Evolutionary conservation across 2,329 filamentous ascomycete genomes (phyloP).

Genomic region (Alternaria ventricosa): DNA sequence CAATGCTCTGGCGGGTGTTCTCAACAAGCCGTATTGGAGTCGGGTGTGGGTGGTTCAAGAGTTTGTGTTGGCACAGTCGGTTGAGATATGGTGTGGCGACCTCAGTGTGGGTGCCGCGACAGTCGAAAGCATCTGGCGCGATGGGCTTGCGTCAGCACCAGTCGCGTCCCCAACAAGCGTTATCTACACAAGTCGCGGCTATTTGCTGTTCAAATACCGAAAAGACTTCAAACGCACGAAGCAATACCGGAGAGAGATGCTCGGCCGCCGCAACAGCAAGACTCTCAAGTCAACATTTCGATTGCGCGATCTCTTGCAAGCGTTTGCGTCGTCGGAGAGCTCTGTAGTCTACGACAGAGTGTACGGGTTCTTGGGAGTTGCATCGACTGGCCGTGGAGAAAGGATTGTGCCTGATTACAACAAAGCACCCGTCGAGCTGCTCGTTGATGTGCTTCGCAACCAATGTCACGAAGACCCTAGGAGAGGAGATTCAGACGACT

Average conservation of each 20-base stretch:
- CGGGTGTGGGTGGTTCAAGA: slow-evolving; percentile 23
- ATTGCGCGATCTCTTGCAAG: slow-evolving; percentile 18
- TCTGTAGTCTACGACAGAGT: slow-evolving; percentile 16
- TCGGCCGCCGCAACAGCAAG: slow-evolving; percentile 14
- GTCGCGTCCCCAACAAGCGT: background rate
- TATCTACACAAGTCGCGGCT: slow-evolving; percentile 10
- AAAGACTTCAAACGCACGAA: slow-evolving; percentile 16
- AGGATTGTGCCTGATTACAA: slow-evolving; percentile 19
- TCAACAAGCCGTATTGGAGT: slow-evolving; percentile 19
- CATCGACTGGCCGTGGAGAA: slow-evolving; percentile 8
- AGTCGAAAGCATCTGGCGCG: slow-evolving; percentile 18
- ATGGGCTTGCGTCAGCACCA: slow-evolving; percentile 1
- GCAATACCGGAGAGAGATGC: slow-evolving; percentile 10
- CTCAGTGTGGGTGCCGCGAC: slow-evolving; percentile 5
- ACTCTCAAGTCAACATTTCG: slow-evolving; percentile 13
- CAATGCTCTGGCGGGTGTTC: slow-evolving; percentile 1
- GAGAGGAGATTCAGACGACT: slow-evolving; percentile 10
- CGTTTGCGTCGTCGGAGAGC: slow-evolving; percentile 16
- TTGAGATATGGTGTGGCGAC: slow-evolving; percentile 20
- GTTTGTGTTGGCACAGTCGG: slow-evolving; percentile 16
- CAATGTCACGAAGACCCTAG: slow-evolving; percentile 2
- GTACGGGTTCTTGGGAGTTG: slow-evolving; percentile 21
- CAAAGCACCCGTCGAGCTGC: slow-evolving; percentile 13
- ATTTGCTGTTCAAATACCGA: slow-evolving; percentile 18
- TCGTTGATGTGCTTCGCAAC: slow-evolving; percentile 21